phyloP scores from a whole-genome alignment of 768 basidiomycete species.

The Pleurotus eryngii region DNA sequence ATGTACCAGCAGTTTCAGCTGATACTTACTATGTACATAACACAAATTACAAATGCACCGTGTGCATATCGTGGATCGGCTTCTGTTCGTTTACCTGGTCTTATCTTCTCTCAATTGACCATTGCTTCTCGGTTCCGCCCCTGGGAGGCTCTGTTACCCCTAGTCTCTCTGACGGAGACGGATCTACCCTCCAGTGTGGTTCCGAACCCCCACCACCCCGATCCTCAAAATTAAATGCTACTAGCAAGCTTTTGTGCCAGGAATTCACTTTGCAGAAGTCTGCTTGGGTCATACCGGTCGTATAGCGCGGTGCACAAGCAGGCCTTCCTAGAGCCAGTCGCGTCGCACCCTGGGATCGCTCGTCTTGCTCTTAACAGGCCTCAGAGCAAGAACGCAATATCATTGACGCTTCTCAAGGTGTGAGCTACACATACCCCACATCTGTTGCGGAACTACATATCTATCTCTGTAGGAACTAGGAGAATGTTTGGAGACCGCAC shows the following conservation, averaged over 20 bases:
- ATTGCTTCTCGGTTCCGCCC: no score
- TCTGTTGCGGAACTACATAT: no score
- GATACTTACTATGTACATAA: no score
- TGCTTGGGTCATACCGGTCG: background rate
- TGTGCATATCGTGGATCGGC: no score
- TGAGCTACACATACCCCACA: background rate
- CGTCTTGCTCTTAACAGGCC: conserved; percentile 81
- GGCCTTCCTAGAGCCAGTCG: conserved; percentile 51
- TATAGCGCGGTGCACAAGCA: conserved; percentile 13
- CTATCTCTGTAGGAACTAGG: conserved; percentile 55
- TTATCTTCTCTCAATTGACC: no score
- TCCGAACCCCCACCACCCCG: background rate
- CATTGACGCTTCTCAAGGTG: conserved; percentile 66
- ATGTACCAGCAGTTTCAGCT: no score
- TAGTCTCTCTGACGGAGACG: no score
- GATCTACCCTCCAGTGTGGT: no score
- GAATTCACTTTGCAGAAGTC: background rate
- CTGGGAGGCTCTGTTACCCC: no score
- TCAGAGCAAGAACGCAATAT: conserved; percentile 85
- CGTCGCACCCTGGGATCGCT: conserved; percentile 59
- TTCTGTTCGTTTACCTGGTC: no score
- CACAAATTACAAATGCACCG: no score
- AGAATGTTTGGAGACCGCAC: conserved; percentile 62
- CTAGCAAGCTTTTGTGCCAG: background rate
- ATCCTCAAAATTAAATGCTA: background rate